Evolutionary conservation across 371 early-diverging fungal genomes (phyloP), one percentile per base, ranked within the genome.

Genomic region (Zychaea mexicana): DNA sequence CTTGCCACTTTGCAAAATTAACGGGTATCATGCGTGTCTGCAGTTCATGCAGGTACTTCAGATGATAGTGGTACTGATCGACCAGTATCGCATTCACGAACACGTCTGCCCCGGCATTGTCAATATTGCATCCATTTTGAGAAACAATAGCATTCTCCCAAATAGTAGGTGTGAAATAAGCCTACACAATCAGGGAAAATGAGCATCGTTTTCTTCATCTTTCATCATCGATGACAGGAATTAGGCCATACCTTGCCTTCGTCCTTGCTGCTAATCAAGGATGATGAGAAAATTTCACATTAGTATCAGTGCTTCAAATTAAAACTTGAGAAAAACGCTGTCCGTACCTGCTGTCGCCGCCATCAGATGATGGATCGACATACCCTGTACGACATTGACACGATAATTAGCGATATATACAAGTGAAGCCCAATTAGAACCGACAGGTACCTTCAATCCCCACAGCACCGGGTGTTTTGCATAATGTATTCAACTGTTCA

Each of bases 1-100:
- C 72, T 27, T 52, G 60, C 69, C 64, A 76, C 53, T 71, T 72
- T n/a, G 69, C 71, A 52, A 65, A 70, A 52, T 80, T 80, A 7
- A 73, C 52, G 0, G 69, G 53, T 58, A 80, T 54, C 67, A 73
- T 64, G 5, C 72, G 71, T n/a, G 32, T 39, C 47, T 77, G 72
- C 2, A 77, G 52, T 7, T 77, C 74, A 28, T 58, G 57, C 12
- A 75, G 55, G 39, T 75, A 75, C 36, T 45, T 60, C 55, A 72
- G 38, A 12, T 73, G 54, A 3, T 64, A 26, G 55, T 73, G 54
- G 46, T 72, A 73, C 10, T 59, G 27, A 45, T 74, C 71, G 22
- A 70, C 53, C 10, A 62, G 47, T 2, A 80, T 49, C 3, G 63
- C 38, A 22, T 47, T 70, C 17, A 80, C 26, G 36, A 59, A 73